Percentiles rank a stretch among this genome's conserved stretches.
Conservation (phyloP, 75 land plant species). For the Picea glauca region DNA sequence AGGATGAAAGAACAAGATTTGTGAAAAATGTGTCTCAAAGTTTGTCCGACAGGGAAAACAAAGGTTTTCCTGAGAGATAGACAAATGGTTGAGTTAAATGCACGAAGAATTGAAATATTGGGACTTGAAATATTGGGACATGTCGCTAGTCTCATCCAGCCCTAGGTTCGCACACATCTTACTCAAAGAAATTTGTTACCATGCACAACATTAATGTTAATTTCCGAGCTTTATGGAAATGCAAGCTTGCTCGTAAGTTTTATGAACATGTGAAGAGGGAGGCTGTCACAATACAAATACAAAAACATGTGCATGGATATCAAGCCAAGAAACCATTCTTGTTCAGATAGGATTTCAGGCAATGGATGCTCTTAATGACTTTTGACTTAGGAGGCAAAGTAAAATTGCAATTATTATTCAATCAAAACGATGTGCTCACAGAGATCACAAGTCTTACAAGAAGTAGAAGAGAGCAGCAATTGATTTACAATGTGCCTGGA, state of each 20-base stretch:
- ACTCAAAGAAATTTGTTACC: constrained; percentile 60
- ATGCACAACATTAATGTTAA: constrained; percentile 55
- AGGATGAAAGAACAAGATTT: constrained; percentile 77
- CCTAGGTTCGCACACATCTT: constrained; percentile 71
- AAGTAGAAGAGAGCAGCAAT: no score
- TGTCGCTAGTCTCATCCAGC: constrained; percentile 74
- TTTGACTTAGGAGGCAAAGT: no score
- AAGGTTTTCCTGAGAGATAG: constrained; percentile 92
- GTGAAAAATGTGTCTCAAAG: constrained; percentile 65
- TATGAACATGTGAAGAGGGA: constrained; percentile 72
- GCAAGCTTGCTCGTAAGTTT: constrained; percentile 53
- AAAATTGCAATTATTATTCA: no score
- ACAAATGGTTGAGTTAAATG: constrained; percentile 94
- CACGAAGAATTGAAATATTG: constrained; percentile 67
- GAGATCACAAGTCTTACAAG: no score
- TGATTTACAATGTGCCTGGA: no score
- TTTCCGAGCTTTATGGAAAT: constrained; percentile 79
- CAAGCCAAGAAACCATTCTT: no score
- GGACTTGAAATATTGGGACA: constrained; percentile 68
- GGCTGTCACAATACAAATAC: constrained; percentile 6
- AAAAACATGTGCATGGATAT: no score
- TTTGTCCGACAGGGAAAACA: constrained; percentile 89
- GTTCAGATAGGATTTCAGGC: no score
- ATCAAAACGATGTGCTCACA: no score
- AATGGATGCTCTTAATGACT: no score